phyloP scores from a whole-genome alignment of 495 filamentous ascomycete species.

The Hypoxylon fuscum region DNA sequence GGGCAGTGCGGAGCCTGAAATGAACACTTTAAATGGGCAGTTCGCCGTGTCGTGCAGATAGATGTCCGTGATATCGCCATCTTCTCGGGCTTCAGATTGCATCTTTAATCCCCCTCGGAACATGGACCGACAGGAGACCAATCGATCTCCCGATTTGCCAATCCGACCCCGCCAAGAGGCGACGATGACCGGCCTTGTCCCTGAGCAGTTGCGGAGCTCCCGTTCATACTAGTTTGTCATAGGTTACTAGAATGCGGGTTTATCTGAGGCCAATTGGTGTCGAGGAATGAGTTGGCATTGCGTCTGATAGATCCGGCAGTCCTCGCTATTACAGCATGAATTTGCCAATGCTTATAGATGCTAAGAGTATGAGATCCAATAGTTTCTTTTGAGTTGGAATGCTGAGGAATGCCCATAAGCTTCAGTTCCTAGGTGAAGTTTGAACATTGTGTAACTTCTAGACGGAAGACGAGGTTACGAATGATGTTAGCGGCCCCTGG shows the following conservation, averaged over 20 bases:
- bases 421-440: too few relatives aligned
- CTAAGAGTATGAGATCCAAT: too few relatives aligned
- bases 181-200: slow-evolving; percentile 6
- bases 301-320: slow-evolving; percentile 22
- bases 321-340: slow-evolving; percentile 29
- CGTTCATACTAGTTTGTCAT: slow-evolving; percentile 17
- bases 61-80: slow-evolving; percentile 24
- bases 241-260: slow-evolving; percentile 28
- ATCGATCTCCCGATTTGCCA: slow-evolving; percentile 19
- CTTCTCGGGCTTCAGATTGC: background rate
- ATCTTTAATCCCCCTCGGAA: background rate
- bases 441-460: too few relatives aligned
- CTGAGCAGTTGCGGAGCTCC: slow-evolving; percentile 15
- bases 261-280: slow-evolving; percentile 41
- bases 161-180: slow-evolving; percentile 25
- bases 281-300: slow-evolving; percentile 35
- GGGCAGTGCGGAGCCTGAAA: background rate
- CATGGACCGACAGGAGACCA: slow-evolving; percentile 2
- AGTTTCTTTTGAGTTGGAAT: too few relatives aligned
- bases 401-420: too few relatives aligned
- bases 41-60: slow-evolving; percentile 3
- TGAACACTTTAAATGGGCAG: slow-evolving; percentile 1
- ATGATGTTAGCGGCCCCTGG: too few relatives aligned
- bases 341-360: slow-evolving; percentile 24
- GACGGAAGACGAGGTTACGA: too few relatives aligned